Percentiles rank a stretch among this genome's conserved stretches.
Evolutionary conservation across 2,329 filamentous ascomycete species (phyloP).

Genomic region (Penicillium sp.): DNA sequence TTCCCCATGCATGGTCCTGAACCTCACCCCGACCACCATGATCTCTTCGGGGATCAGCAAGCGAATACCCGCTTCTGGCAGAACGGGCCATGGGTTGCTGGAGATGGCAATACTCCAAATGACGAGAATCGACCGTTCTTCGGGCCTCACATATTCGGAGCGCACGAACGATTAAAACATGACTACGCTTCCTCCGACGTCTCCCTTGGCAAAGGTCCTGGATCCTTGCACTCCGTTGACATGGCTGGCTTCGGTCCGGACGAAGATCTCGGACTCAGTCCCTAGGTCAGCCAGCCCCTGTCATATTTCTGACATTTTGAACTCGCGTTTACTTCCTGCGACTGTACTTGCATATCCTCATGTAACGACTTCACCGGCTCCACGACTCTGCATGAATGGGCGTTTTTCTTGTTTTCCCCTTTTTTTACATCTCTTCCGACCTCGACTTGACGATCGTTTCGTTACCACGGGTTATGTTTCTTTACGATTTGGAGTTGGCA

Average conservation of each 20-base stretch:
- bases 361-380: conserved; percentile 44
- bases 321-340: conserved; percentile 29
- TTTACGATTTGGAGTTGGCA: conserved; percentile 32
- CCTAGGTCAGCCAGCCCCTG: conserved; percentile 24
- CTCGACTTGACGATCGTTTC: conserved; percentile 23
- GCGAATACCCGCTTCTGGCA: conserved; percentile 49
- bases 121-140: conserved; percentile 47
- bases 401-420: conserved; percentile 29
- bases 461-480: conserved; percentile 22
- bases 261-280: conserved; percentile 44
- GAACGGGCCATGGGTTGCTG: conserved; percentile 44
- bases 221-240: conserved; percentile 47
- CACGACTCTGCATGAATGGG: conserved; percentile 44
- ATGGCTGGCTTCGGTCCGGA: conserved; percentile 49
- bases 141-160: conserved; percentile 41
- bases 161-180: conserved; percentile 45
- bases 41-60: conserved; percentile 49
- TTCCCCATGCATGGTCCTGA: conserved; percentile 41
- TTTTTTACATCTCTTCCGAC: conserved; percentile 8
- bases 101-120: conserved; percentile 46
- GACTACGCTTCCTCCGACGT: conserved; percentile 49
- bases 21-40: conserved; percentile 43
- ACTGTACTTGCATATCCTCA: conserved; percentile 36
- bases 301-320: conserved; percentile 8
- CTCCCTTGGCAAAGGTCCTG: conserved; percentile 44